These are phyloP conservation scores for Dactylellina cionopaga DNA, from an alignment of 2,329 filamentous ascomycete species.

Conservation along the genomic window DNA sequence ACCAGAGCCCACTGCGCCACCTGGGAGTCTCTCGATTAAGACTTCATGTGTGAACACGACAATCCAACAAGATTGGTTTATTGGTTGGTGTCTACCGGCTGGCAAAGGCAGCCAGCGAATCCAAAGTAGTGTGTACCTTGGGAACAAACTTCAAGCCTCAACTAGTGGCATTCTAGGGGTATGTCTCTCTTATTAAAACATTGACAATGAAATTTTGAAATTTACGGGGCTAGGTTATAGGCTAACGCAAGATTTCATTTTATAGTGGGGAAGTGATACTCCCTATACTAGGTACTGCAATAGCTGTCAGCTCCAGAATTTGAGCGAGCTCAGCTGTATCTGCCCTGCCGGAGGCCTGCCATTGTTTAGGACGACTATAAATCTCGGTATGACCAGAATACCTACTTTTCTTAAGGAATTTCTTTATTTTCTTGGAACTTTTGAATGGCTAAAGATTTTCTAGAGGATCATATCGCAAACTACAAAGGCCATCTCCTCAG, in stretches of 20 bases:
- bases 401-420: too few species aligned
- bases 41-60: slow-evolving; percentile 21
- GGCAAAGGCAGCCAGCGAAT: slow-evolving; percentile 1
- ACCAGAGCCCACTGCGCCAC: slow-evolving; percentile 12
- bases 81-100: slow-evolving; percentile 25
- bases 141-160: not conserved
- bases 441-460: not conserved
- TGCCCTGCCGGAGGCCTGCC: not conserved
- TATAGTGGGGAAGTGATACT: not conserved
- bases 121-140: slow-evolving; percentile 15
- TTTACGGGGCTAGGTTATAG: not conserved
- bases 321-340: slow-evolving; percentile 18
- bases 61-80: slow-evolving; percentile 10
- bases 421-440: not conserved
- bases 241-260: not conserved
- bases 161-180: slow-evolving; percentile 6
- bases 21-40: slow-evolving; percentile 24
- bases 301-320: slow-evolving; percentile 12
- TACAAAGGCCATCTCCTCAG: slow-evolving; percentile 11
- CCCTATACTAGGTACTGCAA: not conserved
- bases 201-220: too few species aligned
- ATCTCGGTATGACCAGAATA: slow-evolving; percentile 17
- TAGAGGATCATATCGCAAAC: slow-evolving; percentile 11
- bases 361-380: slow-evolving; percentile 10
- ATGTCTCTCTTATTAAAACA: not conserved